phyloP scores from a whole-genome alignment of 2,329 filamentous ascomycete genomes.

The Nannizzia gypsea region DNA sequence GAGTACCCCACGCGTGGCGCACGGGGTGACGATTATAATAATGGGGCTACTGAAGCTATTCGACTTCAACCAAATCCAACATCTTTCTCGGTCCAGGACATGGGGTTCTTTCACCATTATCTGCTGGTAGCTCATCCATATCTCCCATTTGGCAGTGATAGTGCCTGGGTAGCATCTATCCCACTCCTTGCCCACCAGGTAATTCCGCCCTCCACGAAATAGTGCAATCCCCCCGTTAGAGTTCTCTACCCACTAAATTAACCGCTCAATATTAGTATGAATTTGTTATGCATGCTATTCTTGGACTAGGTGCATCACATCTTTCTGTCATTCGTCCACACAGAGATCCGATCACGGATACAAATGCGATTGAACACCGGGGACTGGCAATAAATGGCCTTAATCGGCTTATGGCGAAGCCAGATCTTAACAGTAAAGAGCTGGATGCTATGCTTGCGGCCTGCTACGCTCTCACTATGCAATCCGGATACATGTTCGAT shows the following conservation, averaged over 20 bases:
- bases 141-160: slow-evolving; percentile 52
- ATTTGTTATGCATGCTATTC: slow-evolving; percentile 57
- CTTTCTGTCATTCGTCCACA: slow-evolving; percentile 39
- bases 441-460: slow-evolving; percentile 19
- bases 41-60: neutral
- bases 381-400: slow-evolving; percentile 52
- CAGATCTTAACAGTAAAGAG: neutral
- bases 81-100: slow-evolving; percentile 33
- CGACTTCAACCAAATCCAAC: slow-evolving; percentile 6
- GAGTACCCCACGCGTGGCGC: slow-evolving; percentile 19
- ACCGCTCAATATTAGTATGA: slow-evolving; percentile 33
- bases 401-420: slow-evolving; percentile 5
- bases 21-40: neutral
- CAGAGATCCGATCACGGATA: slow-evolving; percentile 37
- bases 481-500: slow-evolving; percentile 20
- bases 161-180: slow-evolving; percentile 55
- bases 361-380: slow-evolving; percentile 51
- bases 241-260: slow-evolving; percentile 1
- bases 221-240: neutral
- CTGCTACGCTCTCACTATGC: slow-evolving; percentile 21
- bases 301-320: slow-evolving; percentile 55
- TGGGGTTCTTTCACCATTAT: slow-evolving; percentile 44
- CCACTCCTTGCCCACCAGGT: slow-evolving; percentile 56
- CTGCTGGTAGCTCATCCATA: slow-evolving; percentile 45
- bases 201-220: slow-evolving; percentile 18